These are phyloP conservation scores for Dothideomycetidae sp. DNA, from an alignment of 2,329 filamentous ascomycete genomes.

Conservation along the genomic window DNA sequence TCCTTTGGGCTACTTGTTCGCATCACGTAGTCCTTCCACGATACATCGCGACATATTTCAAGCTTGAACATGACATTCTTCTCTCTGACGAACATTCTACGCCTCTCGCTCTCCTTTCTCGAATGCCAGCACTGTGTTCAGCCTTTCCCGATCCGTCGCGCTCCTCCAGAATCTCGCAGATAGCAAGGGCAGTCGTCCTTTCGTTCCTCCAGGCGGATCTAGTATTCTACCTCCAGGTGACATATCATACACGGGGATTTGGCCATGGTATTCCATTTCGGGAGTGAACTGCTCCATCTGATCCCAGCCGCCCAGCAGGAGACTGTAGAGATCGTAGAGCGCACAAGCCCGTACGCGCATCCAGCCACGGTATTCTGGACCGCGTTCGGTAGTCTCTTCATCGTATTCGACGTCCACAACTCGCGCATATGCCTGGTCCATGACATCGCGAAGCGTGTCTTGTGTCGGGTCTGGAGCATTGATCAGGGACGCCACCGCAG, in stretches of 20 bases:
- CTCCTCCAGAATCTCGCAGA: no score
- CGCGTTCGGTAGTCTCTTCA: conserved; percentile 2
- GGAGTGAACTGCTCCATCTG: neutral
- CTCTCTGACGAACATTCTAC: no score
- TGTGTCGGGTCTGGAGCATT: neutral
- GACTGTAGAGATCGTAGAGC: neutral
- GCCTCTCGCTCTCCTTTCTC: no score
- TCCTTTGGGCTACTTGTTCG: no score
- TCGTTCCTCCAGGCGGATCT: neutral
- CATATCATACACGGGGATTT: neutral
- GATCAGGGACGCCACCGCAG: neutral
- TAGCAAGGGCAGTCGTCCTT: neutral
- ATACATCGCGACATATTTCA: no score
- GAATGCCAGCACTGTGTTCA: no score
- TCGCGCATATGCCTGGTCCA: neutral
- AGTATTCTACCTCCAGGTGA: neutral
- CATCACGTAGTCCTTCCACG: no score
- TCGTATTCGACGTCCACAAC: neutral
- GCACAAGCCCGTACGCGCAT: neutral
- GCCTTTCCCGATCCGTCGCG: no score
- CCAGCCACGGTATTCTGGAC: neutral
- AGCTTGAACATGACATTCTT: no score
- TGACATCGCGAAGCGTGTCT: neutral
- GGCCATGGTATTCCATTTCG: neutral
- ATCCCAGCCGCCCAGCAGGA: no score